phyloP scores from a whole-genome alignment of 192 early-diverging fungal genomes.

The Coemansia sp. region DNA sequence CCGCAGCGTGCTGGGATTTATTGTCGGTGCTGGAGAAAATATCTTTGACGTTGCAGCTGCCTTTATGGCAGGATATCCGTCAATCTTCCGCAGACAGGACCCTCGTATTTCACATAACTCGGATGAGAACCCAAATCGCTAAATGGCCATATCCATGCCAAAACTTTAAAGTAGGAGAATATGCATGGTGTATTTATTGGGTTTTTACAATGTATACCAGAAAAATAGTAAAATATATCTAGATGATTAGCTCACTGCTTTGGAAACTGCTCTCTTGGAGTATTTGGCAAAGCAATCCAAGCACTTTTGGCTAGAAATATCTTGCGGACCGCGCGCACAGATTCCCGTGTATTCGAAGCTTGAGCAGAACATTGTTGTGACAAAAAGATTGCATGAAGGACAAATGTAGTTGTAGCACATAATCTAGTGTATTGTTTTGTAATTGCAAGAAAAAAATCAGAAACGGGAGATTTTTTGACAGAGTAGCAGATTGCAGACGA shows the following conservation, averaged over 20 bases:
- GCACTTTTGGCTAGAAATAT: conserved; percentile 29
- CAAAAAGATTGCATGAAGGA: conserved; percentile 30
- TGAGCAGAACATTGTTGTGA: conserved; percentile 45
- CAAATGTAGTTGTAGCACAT: conserved; percentile 52
- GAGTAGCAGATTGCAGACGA: too few species aligned
- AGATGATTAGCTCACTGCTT: conserved; percentile 3
- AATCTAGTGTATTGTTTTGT: background rate
- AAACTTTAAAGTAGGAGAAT: background rate
- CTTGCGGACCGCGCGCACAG: conserved; percentile 28
- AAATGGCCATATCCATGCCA: background rate
- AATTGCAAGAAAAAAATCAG: background rate
- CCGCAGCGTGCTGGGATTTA: conserved; percentile 36
- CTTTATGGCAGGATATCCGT: conserved; percentile 46
- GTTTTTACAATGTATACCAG: background rate
- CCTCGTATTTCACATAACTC: background rate
- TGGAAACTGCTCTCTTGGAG: conserved; percentile 30
- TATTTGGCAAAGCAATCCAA: conserved; percentile 39
- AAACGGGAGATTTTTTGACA: too few species aligned
- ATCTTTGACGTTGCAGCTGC: conserved; percentile 50
- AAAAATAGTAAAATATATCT: background rate
- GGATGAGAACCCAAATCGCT: background rate
- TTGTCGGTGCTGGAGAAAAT: conserved; percentile 37
- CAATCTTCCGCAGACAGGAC: conserved; percentile 36
- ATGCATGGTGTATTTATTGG: background rate
- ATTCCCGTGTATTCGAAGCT: conserved; percentile 24